Evolutionary conservation across 2,329 filamentous ascomycete genomes (phyloP).

Genomic region (Sarocladiaceae sp.): DNA sequence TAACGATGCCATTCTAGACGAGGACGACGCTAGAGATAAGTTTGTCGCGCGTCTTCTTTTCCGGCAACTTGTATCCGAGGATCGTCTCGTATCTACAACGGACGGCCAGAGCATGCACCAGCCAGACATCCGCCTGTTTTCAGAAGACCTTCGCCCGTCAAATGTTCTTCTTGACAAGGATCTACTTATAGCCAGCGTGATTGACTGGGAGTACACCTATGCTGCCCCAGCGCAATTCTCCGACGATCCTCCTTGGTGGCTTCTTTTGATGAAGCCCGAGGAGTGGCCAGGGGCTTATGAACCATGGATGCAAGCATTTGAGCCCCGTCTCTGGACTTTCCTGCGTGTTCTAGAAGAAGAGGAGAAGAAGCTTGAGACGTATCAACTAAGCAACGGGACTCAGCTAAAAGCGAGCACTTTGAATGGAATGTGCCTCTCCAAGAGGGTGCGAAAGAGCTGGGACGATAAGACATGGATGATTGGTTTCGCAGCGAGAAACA

Average conservation of each 20-base stretch:
- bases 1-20: constrained; percentile 29
- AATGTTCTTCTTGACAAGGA: constrained; percentile 27
- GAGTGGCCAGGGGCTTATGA: constrained; percentile 18
- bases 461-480: constrained; percentile 26
- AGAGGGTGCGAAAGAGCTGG: constrained; percentile 1
- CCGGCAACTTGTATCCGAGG: constrained; percentile 21
- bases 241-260: constrained; percentile 32
- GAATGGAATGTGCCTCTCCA: not conserved
- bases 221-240: constrained; percentile 26
- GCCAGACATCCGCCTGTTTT: constrained; percentile 21
- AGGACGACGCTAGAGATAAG: constrained; percentile 35
- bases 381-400: constrained; percentile 16
- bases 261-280: constrained; percentile 26
- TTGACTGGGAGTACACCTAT: constrained; percentile 37
- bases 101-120: constrained; percentile 5
- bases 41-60: constrained; percentile 36
- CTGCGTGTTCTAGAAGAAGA: constrained; percentile 23
- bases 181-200: constrained; percentile 22
- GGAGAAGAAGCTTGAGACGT: constrained; percentile 22
- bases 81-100: not conserved
- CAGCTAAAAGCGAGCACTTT: constrained; percentile 22
- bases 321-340: constrained; percentile 22
- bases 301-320: constrained; percentile 1
- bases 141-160: constrained; percentile 24
- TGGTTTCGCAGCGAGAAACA: constrained; percentile 27